Evolutionary conservation across 805 yeast species (phyloP), one percentile per base, ranked within the genome.

Genomic region (Myxozyma neglecta): DNA sequence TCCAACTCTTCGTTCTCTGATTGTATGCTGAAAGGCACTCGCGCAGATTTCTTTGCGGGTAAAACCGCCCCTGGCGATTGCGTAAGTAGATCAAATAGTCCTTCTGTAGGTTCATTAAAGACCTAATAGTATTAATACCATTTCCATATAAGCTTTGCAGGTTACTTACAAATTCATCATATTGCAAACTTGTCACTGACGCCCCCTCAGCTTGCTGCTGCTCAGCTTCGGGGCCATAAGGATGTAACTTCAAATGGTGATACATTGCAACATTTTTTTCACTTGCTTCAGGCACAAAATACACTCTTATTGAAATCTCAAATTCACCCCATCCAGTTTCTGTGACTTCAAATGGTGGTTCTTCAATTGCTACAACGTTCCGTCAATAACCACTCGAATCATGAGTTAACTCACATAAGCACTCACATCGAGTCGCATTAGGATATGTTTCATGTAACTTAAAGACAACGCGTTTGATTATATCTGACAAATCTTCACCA

Each of bases 321-420:
- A 94, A 94, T 74, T 94, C 99, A 68, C 99, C 99, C 99, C 99
- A 94, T 0, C 99, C 99, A 0, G 98, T 89, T 71, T 94, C 99
- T 1, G 96, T 88, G 35, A 94, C 90, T 73, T 91, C 96, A 70
- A 88, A 94, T 0, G 99, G 99, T 1, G 98, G 97, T 36, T 79
- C 73, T 65, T 94, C 98, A 14, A 93, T 80, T 1, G 94, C 70
- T 67, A 42, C 2, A 53, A 14, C n/a, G 7, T 2, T 24, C 29
- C 29, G 29, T 7, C 2, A 6, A 46, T 16, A 13, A 14, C 34
- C 10, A 20, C 20, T 6, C n/a, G 39, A 36, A 42, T 11, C 6
- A 14, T 11, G 29, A 14, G 24, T 9, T 42, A 3, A 11, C 8
- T 18, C 44, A 11, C 18, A 29, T 2, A 10, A 42, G 39, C 20